Base-by-base conservation (phyloP, 305 asterid genomes). In the Fraxinus floribunda region DNA sequence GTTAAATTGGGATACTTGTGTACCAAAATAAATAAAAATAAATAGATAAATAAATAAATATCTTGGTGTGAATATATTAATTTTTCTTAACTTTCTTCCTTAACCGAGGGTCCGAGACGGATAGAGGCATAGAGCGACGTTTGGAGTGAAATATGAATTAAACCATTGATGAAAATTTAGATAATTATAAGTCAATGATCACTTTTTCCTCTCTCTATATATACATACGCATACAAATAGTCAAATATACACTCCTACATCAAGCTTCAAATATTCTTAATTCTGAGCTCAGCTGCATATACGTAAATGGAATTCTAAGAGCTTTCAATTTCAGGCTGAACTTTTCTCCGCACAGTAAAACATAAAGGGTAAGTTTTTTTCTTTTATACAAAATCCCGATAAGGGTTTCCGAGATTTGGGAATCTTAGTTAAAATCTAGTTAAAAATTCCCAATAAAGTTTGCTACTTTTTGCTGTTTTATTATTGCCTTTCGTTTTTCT, bases 71-170 rank as follows among this genome's bases (percentile, higher is more conserved):
- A 7, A 38, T 38, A 38, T 38, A 38, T 38, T 15, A 15, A 16
- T 11, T 20, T 52, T 15, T 52, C 62, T n/a, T 16, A 35, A 39
- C 44, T 34, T 38, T 79, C 66, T 81, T 62, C 91, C 87, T 83
- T 79, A 11, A 86, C 86, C 90, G 44, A 38, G 11, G 44, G 44
- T 38, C 44, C 83, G 89, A 88, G 90, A 86, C 85, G 83, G 15
- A 24, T 78, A 76, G 26, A 79, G 87, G 34, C 34, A 30, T 30
- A 30, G 34, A 30, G 34, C 79, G 89, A 88, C 91, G 66, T 29
- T 85, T 84, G 83, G 89, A 89, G 87, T 88, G 86, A 84, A 81
- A 82, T 75, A 60, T 76, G 87, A 88, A 85, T 49, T 15, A 15
- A 49, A 15, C 2, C 20, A 44, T 44, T 11, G 8, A 2, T 44